phyloP scores from a whole-genome alignment of 2,329 filamentous ascomycete genomes.

The Chrysoporthe austroafricana region DNA sequence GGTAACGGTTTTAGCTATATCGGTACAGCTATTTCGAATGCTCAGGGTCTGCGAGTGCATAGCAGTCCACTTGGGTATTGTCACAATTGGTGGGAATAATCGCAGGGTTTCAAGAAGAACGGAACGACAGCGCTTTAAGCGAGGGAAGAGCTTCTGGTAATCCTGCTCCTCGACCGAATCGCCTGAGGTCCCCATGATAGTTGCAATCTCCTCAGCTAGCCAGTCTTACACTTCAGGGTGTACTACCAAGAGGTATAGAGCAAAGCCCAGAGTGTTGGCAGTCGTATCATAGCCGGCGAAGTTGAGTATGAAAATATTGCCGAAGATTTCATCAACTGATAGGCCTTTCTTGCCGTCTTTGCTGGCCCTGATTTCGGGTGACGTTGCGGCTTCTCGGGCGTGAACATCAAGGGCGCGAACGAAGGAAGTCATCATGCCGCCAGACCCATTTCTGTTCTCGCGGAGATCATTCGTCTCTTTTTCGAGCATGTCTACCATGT shows the following conservation, averaged over 20 bases:
- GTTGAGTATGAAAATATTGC: conserved; percentile 37
- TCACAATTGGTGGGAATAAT: conserved; percentile 10
- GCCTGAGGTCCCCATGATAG: background rate
- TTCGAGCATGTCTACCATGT: conserved; percentile 34
- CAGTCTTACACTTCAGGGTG: conserved; percentile 29
- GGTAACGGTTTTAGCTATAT: background rate
- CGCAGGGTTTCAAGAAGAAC: conserved; percentile 14
- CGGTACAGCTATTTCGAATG: background rate
- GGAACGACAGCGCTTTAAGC: conserved; percentile 9
- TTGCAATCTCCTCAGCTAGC: conserved; percentile 38
- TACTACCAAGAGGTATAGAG: conserved; percentile 38
- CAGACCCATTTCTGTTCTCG: conserved; percentile 31
- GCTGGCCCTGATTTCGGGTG: background rate
- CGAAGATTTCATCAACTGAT: conserved; percentile 33
- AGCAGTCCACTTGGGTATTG: conserved; percentile 11
- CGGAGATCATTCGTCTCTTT: conserved; percentile 30
- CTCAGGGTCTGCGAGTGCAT: background rate
- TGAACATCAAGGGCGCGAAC: conserved; percentile 30
- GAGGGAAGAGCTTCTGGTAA: background rate
- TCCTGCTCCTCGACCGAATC: background rate
- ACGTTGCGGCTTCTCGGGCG: background rate
- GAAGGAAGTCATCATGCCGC: conserved; percentile 33
- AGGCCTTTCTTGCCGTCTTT: conserved; percentile 3
- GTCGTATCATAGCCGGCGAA: conserved; percentile 39
- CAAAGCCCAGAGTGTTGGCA: conserved; percentile 44